Percentiles rank a stretch among this genome's conserved stretches.
Conservation (phyloP, 176 grass and related monocot genomes). For the Zoysia japonica region DNA sequence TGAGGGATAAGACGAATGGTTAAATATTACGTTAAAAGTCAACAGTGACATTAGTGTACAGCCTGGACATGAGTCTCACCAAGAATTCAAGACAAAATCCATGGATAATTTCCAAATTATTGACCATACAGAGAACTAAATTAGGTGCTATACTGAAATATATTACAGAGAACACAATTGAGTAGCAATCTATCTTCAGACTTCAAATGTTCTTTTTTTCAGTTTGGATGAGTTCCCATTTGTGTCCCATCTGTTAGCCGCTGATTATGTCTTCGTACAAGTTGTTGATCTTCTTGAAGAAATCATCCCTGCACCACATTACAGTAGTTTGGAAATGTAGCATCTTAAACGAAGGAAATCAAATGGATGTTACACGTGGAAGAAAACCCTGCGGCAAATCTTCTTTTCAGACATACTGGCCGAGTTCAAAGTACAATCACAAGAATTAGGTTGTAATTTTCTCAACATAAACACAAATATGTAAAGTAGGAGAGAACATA, state of each 20-base stretch:
- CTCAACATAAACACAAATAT: background rate
- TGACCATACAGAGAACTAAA: conserved; percentile 11
- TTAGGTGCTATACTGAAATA: conserved; percentile 44
- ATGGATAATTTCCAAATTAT: background rate
- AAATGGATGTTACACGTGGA: background rate
- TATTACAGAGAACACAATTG: conserved; percentile 18
- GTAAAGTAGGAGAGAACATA: background rate
- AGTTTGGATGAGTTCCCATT: conserved; percentile 6
- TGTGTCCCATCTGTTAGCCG: conserved; percentile 24
- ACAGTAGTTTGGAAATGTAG: background rate
- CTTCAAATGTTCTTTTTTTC: conserved; percentile 5
- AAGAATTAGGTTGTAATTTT: no score
- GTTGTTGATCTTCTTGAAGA: conserved; percentile 58
- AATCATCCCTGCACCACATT: conserved; percentile 55
- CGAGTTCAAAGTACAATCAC: no score
- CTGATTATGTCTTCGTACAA: conserved; percentile 72
- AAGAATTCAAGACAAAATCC: background rate
- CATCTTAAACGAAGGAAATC: background rate
- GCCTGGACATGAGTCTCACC: background rate
- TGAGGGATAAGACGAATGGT: conserved; percentile 50
- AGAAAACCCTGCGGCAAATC: background rate
- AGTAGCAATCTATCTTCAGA: background rate
- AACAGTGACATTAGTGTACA: no score
- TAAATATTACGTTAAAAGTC: no score
- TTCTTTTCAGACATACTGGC: no score